Base-by-base conservation (phyloP, 2,329 filamentous ascomycete genomes). In the Coniochaeta pulveracea region DNA sequence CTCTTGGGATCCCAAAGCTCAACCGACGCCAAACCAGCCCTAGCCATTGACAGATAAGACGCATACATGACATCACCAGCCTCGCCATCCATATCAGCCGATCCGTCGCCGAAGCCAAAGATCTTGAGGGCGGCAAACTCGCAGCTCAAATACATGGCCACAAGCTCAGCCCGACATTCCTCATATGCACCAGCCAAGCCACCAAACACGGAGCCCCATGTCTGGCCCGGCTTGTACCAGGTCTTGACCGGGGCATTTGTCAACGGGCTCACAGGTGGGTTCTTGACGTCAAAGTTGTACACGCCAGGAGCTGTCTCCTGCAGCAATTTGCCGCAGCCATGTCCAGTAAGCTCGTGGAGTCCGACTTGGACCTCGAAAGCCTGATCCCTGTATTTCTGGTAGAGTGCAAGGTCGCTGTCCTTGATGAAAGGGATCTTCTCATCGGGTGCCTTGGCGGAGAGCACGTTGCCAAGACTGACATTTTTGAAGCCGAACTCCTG, bases 331-430 rank as follows among this genome's bases (percentile, higher is more conserved):
- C 89, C 89, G 38, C 88, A 94, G 19, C 89, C 89, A 47, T 95
- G 89, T 12, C 60, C 69, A 49, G 62, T 76, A 33, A 95, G 74
- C 54, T 95, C 88, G 56, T 96, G 89, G 14, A 96, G 78, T 16
- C 88, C 89, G 31, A 98, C 89, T 58, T 96, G 88, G 3, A 95
- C 85, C 57, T 96, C 89, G 47, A 96, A 96, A 1, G 89, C 80
- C 6, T 74, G 71, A 47, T 95, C 88, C 9, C 85, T 82, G 57
- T 85, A 86, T 50, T 82, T 81, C 46, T 81, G 72, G 57, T 81
- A 96, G 4, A 93, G 53, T 3, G 75, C 72, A 15, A 91, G 66
- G 47, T 96, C 89, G 27, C 72, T 67, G 2, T 83, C 75, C 10
- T 76, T 69, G 48, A 98, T 86, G 59, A 96, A 94, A 0, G 89